These are phyloP conservation scores for Phlyctochytrium planicorne DNA, from an alignment of 192 early-diverging fungal genomes.

Conservation along the genomic window DNA sequence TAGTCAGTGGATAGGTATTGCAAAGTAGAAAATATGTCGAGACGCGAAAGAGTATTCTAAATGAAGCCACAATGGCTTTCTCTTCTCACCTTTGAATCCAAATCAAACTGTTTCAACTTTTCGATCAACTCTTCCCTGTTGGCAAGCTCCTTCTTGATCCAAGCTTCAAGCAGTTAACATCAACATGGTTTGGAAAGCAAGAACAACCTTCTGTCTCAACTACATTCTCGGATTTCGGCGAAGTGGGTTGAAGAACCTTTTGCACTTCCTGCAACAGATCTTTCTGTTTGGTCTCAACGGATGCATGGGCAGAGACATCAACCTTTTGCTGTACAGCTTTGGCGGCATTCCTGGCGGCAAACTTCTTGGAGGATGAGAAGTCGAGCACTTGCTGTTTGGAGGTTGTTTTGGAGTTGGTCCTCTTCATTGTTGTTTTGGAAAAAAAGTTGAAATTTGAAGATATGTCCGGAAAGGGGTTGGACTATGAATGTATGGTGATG, in stretches of 20 bases:
- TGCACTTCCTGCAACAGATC: no score
- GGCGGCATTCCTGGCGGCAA: not conserved
- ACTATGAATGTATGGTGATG: no score
- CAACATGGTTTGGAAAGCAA: no score
- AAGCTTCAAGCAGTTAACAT: no score
- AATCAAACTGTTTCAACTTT: slow-evolving; percentile 31
- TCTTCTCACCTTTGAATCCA: slow-evolving; percentile 28
- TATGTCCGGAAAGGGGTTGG: not conserved
- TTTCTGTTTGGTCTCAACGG: not conserved
- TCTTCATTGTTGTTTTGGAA: not conserved
- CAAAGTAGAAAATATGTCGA: not conserved
- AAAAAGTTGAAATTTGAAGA: slow-evolving; percentile 4
- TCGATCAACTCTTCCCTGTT: slow-evolving; percentile 12
- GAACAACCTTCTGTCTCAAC: no score
- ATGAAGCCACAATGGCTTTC: not conserved
- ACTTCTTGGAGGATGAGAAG: not conserved
- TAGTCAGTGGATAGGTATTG: not conserved
- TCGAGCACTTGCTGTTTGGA: not conserved
- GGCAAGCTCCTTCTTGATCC: slow-evolving; percentile 3
- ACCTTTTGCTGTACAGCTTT: not conserved
- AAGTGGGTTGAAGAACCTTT: no score
- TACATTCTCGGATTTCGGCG: no score
- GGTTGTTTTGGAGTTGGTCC: not conserved
- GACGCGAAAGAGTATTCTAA: not conserved
- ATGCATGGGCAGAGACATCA: not conserved